Base-by-base conservation (phyloP, 495 filamentous ascomycete genomes). In the Rusavskia elegans region DNA sequence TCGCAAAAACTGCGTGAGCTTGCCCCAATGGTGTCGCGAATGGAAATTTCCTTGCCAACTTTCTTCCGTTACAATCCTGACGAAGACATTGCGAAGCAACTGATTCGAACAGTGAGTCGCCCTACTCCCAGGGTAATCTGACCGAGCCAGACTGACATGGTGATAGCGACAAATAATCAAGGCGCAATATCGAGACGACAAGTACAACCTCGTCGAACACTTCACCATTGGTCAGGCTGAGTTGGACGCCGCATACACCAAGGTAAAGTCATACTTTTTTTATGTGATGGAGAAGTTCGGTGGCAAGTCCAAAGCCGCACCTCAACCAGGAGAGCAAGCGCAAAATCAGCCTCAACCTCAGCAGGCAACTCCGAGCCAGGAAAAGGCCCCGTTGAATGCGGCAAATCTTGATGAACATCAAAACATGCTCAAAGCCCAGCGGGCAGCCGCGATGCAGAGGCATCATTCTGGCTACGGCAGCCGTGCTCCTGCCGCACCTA, bases 401-500 rank as follows among this genome's bases (percentile, higher is more conserved):
- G 77, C 70, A 17, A 86, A 87, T 57, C 71, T 87, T 16, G 76
- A 85, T 40, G 69, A 75, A 48, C 61, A 71, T 25, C 71, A 75
- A 55, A 66, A 74, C 53, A 66, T 68, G 35, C 64, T 75, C 52
- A 70, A 76, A 52, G 68, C 67, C 32, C 61, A 66, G 13, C 65
- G 69, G 52, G 64, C 64, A 30, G 67, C 68, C 29, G 64, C 66
- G 39, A 61, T 72, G 29, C 66, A 67, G 20, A 81, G 83, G 50
- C 80, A 78, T 56, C 73, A 82, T 21, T 77, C 72, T 54, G 67
- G 73, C 45, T 63, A 65, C 53, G 71, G 75, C 53, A 71, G 73
- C 49, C 66, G 71, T 52, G 68, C 75, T 16, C 74, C 83, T 13
- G 71, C 80, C 49, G 78, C 83, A 5, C 81, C 83, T n/a, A 84